A percentile compares a stretch with the other conserved stretches of the same genome.
These are phyloP conservation scores for Vitis riparia DNA, from an alignment of 164 flowering plant species.

Conservation along the genomic window DNA sequence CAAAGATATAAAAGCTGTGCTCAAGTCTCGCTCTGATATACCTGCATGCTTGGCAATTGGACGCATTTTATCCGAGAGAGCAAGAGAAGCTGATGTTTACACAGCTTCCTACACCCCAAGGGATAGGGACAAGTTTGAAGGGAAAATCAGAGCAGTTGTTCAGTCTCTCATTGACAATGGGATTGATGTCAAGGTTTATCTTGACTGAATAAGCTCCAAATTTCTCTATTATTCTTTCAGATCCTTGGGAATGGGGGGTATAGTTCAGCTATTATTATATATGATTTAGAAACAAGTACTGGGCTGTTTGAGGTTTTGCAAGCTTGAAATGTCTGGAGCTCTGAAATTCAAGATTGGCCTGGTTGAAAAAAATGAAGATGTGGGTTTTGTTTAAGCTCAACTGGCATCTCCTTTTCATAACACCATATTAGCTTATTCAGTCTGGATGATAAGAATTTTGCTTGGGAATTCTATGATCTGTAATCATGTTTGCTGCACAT, in stretches of 20 bases:
- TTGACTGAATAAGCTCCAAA: constrained; percentile 41
- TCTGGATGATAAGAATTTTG: too few species aligned
- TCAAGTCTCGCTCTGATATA: constrained; percentile 78
- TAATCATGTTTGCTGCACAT: too few species aligned
- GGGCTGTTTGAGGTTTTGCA: too few species aligned
- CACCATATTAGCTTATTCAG: too few species aligned
- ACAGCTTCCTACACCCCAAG: constrained; percentile 89
- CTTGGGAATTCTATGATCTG: too few species aligned
- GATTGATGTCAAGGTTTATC: constrained; percentile 82
- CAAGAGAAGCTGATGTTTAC: constrained; percentile 89
- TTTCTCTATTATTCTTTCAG: not conserved
- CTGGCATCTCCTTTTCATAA: too few species aligned
- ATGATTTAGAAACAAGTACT: too few species aligned
- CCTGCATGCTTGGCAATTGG: constrained; percentile 93
- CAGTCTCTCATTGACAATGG: constrained; percentile 93
- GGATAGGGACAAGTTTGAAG: constrained; percentile 93
- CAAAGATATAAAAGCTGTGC: constrained; percentile 85
- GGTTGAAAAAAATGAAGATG: too few species aligned
- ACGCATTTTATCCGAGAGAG: constrained; percentile 69
- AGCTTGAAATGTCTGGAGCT: too few species aligned
- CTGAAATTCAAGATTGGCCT: too few species aligned
- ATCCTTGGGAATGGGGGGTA: not conserved
- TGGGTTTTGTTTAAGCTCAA: too few species aligned
- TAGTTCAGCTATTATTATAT: not conserved
- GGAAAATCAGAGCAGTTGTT: constrained; percentile 93